These are phyloP conservation scores for Ramaria rubella DNA, from an alignment of 768 basidiomycete species.

Conservation along the genomic window DNA sequence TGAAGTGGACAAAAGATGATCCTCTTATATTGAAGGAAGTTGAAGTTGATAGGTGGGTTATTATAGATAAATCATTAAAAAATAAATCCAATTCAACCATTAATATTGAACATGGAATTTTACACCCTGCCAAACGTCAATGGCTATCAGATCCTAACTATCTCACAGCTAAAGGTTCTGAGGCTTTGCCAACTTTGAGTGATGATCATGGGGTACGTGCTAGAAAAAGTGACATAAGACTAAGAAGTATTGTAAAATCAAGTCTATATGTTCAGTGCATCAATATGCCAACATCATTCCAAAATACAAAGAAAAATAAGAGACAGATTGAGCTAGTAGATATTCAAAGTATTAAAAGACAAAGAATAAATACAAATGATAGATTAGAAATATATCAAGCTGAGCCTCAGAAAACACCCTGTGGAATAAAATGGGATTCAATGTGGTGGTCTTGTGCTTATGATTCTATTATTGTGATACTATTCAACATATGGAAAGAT, in stretches of 20 bases:
- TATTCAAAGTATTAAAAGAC: not conserved
- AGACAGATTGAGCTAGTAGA: not conserved
- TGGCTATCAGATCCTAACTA: not conserved
- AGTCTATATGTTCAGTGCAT: too few species aligned
- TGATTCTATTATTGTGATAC: too few species aligned
- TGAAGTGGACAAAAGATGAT: conserved; percentile 16
- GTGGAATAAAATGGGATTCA: not conserved
- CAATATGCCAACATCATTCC: not conserved
- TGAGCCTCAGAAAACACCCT: not conserved
- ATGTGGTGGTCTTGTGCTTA: not conserved
- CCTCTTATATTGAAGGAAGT: conserved; percentile 6
- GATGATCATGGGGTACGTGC: not conserved
- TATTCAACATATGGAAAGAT: too few species aligned
- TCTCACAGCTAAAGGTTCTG: not conserved
- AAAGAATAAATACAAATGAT: not conserved
- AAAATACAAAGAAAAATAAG: not conserved
- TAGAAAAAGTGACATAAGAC: not conserved
- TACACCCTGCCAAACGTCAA: not conserved
- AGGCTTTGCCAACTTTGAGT: not conserved
- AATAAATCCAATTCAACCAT: not conserved
- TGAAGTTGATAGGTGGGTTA: not conserved
- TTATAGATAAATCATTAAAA: not conserved
- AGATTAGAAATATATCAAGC: not conserved
- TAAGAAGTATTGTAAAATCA: too few species aligned
- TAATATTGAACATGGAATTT: not conserved